Evolutionary conservation across 78 protist genomes (phyloP).

Genomic region (Emiliania huxleyi): DNA sequence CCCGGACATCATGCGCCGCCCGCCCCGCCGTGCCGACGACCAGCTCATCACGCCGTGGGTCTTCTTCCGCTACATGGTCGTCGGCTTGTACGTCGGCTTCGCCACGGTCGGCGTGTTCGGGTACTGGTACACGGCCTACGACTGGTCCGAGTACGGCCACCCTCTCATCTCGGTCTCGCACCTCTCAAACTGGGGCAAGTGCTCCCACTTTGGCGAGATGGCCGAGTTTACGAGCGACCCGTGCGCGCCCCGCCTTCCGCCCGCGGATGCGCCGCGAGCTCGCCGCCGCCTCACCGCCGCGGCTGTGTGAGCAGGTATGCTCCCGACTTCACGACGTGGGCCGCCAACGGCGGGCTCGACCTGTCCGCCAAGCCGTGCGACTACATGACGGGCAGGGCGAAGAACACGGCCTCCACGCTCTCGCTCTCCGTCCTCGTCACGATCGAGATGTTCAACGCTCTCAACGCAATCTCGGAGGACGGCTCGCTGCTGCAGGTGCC

Average conservation of each 20-base stretch:
- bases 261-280: no score
- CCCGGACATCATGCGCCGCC: slow-evolving; percentile 55
- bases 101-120: slow-evolving; percentile 54
- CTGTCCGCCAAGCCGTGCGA: not conserved
- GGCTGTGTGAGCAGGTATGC: no score
- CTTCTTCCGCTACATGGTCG: slow-evolving; percentile 61
- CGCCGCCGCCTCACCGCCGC: no score
- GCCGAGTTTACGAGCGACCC: not conserved
- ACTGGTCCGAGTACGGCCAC: not conserved
- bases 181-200: slow-evolving; percentile 28
- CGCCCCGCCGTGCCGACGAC: slow-evolving; percentile 39
- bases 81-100: slow-evolving; percentile 63
- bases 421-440: slow-evolving; percentile 71
- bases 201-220: not conserved
- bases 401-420: slow-evolving; percentile 45
- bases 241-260: no score
- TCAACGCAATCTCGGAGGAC: slow-evolving; percentile 65
- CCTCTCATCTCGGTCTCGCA: not conserved
- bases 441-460: slow-evolving; percentile 78
- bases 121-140: slow-evolving; percentile 49
- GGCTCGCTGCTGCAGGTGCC: slow-evolving; percentile 32
- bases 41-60: slow-evolving; percentile 54
- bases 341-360: not conserved
- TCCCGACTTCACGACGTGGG: not conserved
- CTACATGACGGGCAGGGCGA: not conserved